Base-by-base conservation (phyloP, 805 yeast genomes). In the Candida ponderosae region DNA sequence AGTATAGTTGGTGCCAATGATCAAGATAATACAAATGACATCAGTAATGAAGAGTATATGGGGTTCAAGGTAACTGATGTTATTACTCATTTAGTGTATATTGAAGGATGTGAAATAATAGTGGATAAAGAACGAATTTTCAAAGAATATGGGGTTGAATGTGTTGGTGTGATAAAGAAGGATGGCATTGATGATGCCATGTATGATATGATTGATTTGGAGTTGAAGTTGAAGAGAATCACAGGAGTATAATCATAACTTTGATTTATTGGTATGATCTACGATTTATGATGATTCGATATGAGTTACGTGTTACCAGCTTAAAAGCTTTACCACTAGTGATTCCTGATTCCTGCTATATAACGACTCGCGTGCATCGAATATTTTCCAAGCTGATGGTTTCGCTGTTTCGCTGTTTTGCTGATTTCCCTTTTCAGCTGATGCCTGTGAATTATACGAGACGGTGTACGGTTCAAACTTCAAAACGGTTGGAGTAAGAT, bases 81-180 rank as follows among this genome's bases (percentile, higher is more conserved):
- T 40, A 66, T 85, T 3, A 79, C 88, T 1, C 87, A 83, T 56
- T 53, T 84, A 36, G 56, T 82, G 15, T 76, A 76, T 54, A 57
- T 79, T 55, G 60, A 63, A 19, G 53, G 65, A 18, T 66, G 79
- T 16, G 70, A 70, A 33, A 74, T 81, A 18, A 45, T 41, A 6
- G 79, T 80, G 16, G 74, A 78, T 40, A 46, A 51, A n/a, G 52
- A 50, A 0, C 44, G 45, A 3, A 56, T 81, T 20, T 59, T 60
- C 28, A 29, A 37, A 2, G 13, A 24, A 24, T 51, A 61, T 35
- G 79, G 80, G 0, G 62, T 81, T 17, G 44, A 47, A 23, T 75
- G 84, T 48, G 59, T 72, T 6, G 50, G 55, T 19, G 70, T 75
- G 3, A 47, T 51, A 7, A 44, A 50, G 5, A 57, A 51, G 5